Evolutionary conservation across 192 early-diverging fungal species (phyloP).

Genomic region (Podila horticola): DNA sequence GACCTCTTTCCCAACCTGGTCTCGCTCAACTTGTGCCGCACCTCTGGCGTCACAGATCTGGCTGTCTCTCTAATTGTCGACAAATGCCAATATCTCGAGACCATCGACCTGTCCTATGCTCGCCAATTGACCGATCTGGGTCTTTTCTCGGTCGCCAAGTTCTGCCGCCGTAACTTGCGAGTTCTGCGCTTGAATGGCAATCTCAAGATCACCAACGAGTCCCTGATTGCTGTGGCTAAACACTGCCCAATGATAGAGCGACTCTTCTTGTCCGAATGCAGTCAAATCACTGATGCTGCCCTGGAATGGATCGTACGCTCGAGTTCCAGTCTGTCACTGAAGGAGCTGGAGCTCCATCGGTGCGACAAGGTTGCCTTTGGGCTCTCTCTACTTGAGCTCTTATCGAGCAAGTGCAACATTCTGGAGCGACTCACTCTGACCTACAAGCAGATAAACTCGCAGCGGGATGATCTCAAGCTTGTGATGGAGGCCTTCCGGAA

Average conservation of each 20-base stretch:
- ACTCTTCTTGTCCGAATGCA: constrained; percentile 58
- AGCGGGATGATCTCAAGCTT: constrained; percentile 43
- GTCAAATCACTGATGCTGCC: constrained; percentile 54
- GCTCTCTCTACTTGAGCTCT: constrained; percentile 17
- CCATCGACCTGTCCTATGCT: constrained; percentile 36
- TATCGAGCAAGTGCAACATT: constrained; percentile 20
- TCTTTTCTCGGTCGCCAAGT: constrained; percentile 40
- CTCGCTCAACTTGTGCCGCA: constrained; percentile 31
- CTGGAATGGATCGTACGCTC: constrained; percentile 50
- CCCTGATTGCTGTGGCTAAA: constrained; percentile 51
- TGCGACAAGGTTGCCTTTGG: constrained; percentile 45
- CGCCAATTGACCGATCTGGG: constrained; percentile 36
- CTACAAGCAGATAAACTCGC: constrained; percentile 50
- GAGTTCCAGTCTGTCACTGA: constrained; percentile 32
- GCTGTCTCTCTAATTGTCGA: constrained; percentile 41
- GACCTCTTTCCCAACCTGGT: constrained; percentile 34
- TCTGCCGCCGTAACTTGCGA: constrained; percentile 42
- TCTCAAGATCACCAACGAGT: constrained; percentile 57
- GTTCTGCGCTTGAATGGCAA: constrained; percentile 54
- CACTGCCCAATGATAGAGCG: constrained; percentile 55
- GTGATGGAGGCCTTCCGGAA: constrained; percentile 51
- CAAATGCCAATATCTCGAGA: constrained; percentile 37
- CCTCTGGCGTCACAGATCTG: constrained; percentile 40
- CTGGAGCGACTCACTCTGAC: constrained; percentile 34
- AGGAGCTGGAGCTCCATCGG: constrained; percentile 40